Evolutionary conservation across 139 green algal genomes (phyloP), one percentile per base, ranked within the genome.

Genomic region (Micractinium sp.): DNA sequence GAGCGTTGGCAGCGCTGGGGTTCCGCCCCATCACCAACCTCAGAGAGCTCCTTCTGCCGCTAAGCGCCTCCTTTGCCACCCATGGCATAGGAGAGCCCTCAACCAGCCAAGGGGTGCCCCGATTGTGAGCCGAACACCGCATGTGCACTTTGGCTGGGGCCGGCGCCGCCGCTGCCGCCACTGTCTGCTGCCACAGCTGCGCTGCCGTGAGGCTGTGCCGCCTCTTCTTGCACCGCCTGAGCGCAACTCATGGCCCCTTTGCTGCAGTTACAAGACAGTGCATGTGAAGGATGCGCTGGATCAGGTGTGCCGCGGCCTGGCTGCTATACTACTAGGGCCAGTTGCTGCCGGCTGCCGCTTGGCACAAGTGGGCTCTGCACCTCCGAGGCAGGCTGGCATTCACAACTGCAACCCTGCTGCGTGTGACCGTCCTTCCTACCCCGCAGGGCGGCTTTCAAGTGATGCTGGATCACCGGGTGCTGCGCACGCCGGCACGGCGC

Each of bases 401-500:
- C 5, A 82, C 3, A 13, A 22, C 36, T 2, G 23, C 36, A 27
- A 27, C 76, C 13, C 38, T 61, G 33, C 3, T 60, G 38, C 1
- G 18, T 85, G 0, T 25, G 3, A 25, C 35, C 12, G 2, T 16
- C 3, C 20, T 23, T 31, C 0, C 20, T 71, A 22, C 22, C 29
- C 41, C 23, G 67, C 89, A 93, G 86, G 56, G 31, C 27, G 91
- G 92, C 1, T 97, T 92, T 61, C 83, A 95, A 53, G 29, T 98
- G 2, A 81, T 93, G 86, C 90, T 99, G 66, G 95, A 96, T 81
- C 81, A 77, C 27, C 90, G 95, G 9, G 81, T 92, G 20, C 92
- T 99, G 5, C 94, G 92, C 53, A 98, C 95, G 0, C 97, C 97
- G 3, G 95, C 87, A 1, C 92, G 92, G 56, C 85, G 94, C 0